These are phyloP conservation scores for Medicago arabica DNA, from an alignment of 306 rosid species.

Conservation along the genomic window DNA sequence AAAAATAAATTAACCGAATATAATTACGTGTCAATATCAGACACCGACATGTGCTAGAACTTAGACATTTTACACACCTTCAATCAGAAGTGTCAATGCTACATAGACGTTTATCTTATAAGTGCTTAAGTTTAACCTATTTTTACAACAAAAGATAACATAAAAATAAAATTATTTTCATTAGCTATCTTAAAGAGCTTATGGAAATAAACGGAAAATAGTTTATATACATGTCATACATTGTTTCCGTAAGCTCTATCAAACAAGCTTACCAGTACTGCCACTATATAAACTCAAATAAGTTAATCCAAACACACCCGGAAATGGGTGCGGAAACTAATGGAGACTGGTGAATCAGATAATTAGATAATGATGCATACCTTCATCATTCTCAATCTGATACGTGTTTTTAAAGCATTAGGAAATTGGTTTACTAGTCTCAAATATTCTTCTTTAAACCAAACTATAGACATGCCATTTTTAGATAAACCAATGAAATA, in stretches of 20 bases:
- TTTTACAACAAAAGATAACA: neutral
- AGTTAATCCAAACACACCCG: neutral
- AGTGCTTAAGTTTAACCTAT: neutral
- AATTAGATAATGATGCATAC: conserved; percentile 1
- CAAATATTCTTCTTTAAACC: neutral
- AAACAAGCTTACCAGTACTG: neutral
- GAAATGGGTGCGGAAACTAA: neutral
- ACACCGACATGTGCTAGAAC: no score
- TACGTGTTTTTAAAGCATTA: conserved; percentile 3
- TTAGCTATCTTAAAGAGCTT: no score
- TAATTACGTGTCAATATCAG: no score
- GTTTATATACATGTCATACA: no score
- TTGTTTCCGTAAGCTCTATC: no score
- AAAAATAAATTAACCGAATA: no score
- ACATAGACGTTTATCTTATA: neutral
- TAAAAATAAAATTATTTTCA: no score
- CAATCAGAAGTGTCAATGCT: no score
- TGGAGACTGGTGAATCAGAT: neutral
- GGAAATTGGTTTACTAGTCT: conserved; percentile 5
- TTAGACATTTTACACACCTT: no score
- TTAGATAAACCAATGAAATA: neutral
- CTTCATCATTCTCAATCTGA: conserved; percentile 18
- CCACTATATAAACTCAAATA: neutral
- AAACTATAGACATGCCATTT: neutral
- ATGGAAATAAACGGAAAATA: no score